Conservation (phyloP, 768 basidiomycete species). For the Amanita subjunquillea region DNA sequence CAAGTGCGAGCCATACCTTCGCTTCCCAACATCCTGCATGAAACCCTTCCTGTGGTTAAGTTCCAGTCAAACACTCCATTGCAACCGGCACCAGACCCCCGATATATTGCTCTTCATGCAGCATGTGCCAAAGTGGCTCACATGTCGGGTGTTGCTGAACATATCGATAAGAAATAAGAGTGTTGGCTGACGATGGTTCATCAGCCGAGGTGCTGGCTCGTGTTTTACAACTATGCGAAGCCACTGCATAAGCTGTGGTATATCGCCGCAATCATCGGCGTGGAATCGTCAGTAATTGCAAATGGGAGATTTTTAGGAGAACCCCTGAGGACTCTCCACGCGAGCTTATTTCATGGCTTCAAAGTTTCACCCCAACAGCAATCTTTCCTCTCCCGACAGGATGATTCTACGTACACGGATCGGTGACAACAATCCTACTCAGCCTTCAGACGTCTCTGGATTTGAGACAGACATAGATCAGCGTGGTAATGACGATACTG, state of each 20-base stretch:
- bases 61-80: conserved; percentile 3
- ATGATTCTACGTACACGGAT: too few species aligned
- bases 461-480: too few species aligned
- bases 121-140: conserved; percentile 27
- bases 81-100: conserved; percentile 19
- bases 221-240: background rate
- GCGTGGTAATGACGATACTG: too few species aligned
- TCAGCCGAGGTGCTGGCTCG: background rate
- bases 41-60: background rate
- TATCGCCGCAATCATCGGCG: too few species aligned
- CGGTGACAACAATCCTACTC: too few species aligned
- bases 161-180: conserved; percentile 18
- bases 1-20: background rate
- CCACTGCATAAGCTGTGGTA: background rate
- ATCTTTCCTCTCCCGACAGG: too few species aligned
- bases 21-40: background rate
- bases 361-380: too few species aligned
- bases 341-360: too few species aligned
- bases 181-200: background rate
- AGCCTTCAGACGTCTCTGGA: too few species aligned
- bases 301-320: too few species aligned
- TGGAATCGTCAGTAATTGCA: too few species aligned
- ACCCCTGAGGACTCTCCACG: too few species aligned
- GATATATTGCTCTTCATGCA: conserved; percentile 27
- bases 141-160: conserved; percentile 26